Conservation (phyloP, 768 basidiomycete genomes). For the Clathrus columnatus region DNA sequence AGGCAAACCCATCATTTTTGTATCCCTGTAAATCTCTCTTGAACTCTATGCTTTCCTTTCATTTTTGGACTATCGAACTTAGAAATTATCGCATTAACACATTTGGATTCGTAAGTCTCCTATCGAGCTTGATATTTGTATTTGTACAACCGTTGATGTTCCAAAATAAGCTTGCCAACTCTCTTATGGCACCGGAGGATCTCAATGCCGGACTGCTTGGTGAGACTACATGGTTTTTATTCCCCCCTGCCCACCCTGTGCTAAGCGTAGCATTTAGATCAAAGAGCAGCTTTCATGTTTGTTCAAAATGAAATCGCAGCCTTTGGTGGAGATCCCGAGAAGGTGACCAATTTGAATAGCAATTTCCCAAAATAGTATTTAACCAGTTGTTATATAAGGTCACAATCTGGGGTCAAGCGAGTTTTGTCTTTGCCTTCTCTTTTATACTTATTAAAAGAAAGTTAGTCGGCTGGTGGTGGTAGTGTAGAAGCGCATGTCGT, state of each 20-base stretch:
- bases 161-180: conserved; percentile 6
- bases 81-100: conserved; percentile 16
- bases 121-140: background rate
- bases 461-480: conserved; percentile 15
- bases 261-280: conserved; percentile 21
- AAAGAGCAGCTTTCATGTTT: conserved; percentile 27
- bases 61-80: background rate
- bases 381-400: conserved; percentile 25
- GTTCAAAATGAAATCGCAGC: conserved; percentile 29
- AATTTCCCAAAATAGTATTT: background rate
- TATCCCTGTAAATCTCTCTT: conserved; percentile 10
- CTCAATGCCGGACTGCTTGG: conserved; percentile 25
- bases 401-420: conserved; percentile 48
- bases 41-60: background rate
- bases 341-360: conserved; percentile 10
- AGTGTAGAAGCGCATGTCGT: conserved; percentile 11
- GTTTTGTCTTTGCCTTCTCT: background rate
- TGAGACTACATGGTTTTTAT: background rate
- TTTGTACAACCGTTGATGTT: too few relatives aligned
- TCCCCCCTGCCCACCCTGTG: background rate
- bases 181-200: background rate
- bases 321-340: conserved; percentile 29
- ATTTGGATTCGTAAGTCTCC: conserved; percentile 13
- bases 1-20: conserved; percentile 21
- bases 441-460: background rate